Percentiles rank a stretch among this genome's conserved stretches.
Evolutionary conservation across 1,284 basidiomycete genomes (phyloP).

Genomic region (Rhodotorula sp.): DNA sequence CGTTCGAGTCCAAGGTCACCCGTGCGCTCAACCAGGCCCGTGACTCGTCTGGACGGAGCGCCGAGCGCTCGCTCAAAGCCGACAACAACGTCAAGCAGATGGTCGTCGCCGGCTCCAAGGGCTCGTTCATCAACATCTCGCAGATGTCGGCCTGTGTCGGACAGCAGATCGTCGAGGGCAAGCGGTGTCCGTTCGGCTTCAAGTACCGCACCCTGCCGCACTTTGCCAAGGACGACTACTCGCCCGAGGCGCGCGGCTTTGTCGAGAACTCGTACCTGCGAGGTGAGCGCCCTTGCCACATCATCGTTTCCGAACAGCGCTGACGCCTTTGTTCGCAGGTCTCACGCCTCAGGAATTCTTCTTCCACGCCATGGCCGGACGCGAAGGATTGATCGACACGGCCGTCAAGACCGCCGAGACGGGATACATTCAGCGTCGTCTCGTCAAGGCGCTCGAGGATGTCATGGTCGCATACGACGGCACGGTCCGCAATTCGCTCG

Average conservation of each 20-base stretch:
- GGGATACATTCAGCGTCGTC: conserved; percentile 95
- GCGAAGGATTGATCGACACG: conserved; percentile 98
- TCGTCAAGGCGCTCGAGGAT: conserved; percentile 97
- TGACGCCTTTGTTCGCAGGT: not conserved
- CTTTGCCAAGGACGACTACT: conserved; percentile 98
- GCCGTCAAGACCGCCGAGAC: conserved; percentile 99
- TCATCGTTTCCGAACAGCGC: not conserved
- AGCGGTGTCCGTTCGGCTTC: conserved; percentile 98
- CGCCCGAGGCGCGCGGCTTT: conserved; percentile 96
- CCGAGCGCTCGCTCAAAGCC: conserved; percentile 92
- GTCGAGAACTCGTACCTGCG: conserved; percentile 99
- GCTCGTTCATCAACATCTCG: conserved; percentile 87
- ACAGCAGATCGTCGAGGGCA: conserved; percentile 97
- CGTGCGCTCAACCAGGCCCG: conserved; percentile 91
- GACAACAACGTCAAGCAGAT: conserved; percentile 99
- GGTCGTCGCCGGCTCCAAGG: conserved; percentile 96
- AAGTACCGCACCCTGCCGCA: conserved; percentile 93
- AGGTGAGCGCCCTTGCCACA: conserved; percentile 53
- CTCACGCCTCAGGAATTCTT: conserved; percentile 98
- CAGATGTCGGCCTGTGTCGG: conserved; percentile 99
- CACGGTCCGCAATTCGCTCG: conserved; percentile 93
- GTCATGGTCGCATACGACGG: conserved; percentile 98
- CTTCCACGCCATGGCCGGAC: conserved; percentile 99
- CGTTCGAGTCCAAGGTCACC: conserved; percentile 83
- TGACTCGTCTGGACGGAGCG: conserved; percentile 91